phyloP scores from a whole-genome alignment of 2,329 filamentous ascomycete genomes.

The Venturia pyrina region DNA sequence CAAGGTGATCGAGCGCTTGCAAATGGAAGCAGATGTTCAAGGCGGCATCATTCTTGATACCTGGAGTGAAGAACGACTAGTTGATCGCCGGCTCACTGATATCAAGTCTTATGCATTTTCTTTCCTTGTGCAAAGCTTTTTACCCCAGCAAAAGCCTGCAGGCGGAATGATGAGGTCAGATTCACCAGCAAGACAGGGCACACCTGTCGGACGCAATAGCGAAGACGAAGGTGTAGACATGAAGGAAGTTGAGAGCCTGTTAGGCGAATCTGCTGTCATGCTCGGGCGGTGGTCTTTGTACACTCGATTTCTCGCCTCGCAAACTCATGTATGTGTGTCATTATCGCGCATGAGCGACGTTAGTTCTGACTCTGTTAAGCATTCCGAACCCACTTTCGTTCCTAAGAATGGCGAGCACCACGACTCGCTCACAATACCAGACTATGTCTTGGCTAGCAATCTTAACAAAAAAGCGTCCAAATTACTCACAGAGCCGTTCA shows the following conservation, averaged over 20 bases:
- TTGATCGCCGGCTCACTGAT: constrained; percentile 82
- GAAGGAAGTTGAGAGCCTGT: constrained; percentile 82
- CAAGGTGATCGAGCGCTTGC: constrained; percentile 82
- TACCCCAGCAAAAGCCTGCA: constrained; percentile 57
- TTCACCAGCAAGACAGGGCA: constrained; percentile 54
- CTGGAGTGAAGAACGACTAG: constrained; percentile 79
- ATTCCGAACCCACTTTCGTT: neutral
- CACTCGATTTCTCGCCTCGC: constrained; percentile 75
- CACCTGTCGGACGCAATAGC: constrained; percentile 46
- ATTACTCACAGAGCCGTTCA: constrained; percentile 72
- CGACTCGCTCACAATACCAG: constrained; percentile 51
- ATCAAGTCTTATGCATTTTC: constrained; percentile 97
- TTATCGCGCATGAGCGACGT: neutral
- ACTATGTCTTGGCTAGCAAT: constrained; percentile 68
- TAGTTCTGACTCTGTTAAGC: neutral
- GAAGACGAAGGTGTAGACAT: constrained; percentile 94
- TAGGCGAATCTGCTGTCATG: constrained; percentile 87
- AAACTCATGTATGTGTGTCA: constrained; percentile 37
- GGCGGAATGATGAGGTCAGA: constrained; percentile 57
- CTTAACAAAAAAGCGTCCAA: constrained; percentile 68
- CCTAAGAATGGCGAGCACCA: constrained; percentile 2
- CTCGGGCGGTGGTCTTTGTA: constrained; percentile 89
- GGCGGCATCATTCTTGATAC: constrained; percentile 92
- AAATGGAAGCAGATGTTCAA: constrained; percentile 91
- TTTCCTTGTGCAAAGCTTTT: constrained; percentile 89